Base-by-base conservation (phyloP, 73 alveolate genomes). In the Paramecium primaurelia region DNA sequence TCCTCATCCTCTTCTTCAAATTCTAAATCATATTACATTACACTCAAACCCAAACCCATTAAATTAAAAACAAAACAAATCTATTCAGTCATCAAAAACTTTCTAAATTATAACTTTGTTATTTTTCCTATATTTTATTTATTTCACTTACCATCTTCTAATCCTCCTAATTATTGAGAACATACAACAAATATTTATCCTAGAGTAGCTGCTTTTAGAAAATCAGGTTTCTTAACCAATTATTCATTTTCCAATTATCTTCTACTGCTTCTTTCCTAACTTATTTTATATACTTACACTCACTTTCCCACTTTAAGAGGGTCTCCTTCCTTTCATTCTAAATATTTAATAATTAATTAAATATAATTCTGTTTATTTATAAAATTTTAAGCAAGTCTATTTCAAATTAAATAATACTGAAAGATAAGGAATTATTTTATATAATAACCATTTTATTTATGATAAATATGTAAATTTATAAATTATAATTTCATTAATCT, bases 211-310 rank as follows among this genome's bases (percentile, higher is more conserved):
- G 58, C 12, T 18, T 75, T 75, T 7, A 40, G 8, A 16, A 75
- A 16, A 75, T 75, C 88, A 22, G 60, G 60, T 36, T 75, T 75
- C 1, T 42, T 75, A 3, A 75, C 88, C 14, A 75, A 42, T 42
- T 75, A n/a, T 75, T 75, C 88, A 75, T 75, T 75, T 75, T 75
- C 88, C 20, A 38, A 38, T 22, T 75, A 38, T 28, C 88, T 75
- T 28, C 47, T 20, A 64, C 84, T 64, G 84, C 28, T 64, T 64
- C 84, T 64, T 64, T 64, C 84, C 84, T 64, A 64, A 0, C 47
- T 32, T 12, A 32, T 64, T 32, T 3, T 0, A 28, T 11, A 32
- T 32, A 14, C 42, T 64, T 64, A 64, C 84, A 9, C 84, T 64
- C 42, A 64, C 84, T 64, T 64, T 64, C 25, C 84, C 84, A 26